A percentile compares a stretch with the other conserved stretches of the same genome.
These are phyloP conservation scores for Alternaria solani DNA, from an alignment of 2,329 filamentous ascomycete species.

Conservation along the genomic window DNA sequence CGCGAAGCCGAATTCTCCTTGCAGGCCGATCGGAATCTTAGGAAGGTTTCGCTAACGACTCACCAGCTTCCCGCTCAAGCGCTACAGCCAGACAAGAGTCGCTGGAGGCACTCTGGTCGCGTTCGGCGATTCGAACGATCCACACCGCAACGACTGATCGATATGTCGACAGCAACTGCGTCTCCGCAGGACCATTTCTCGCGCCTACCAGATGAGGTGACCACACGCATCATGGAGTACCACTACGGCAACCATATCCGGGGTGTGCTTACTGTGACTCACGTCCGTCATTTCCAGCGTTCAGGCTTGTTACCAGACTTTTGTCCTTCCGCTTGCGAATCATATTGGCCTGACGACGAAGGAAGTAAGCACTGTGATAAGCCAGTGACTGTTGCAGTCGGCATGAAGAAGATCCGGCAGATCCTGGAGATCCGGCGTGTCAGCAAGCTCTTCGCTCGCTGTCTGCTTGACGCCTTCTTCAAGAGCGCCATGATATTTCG, in stretches of 20 bases:
- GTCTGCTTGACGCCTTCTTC: neutral
- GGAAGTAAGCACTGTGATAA: neutral
- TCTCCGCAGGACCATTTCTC: neutral
- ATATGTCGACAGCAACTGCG: neutral
- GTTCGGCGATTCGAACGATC: neutral
- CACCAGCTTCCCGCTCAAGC: neutral
- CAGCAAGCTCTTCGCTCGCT: neutral
- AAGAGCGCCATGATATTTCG: neutral
- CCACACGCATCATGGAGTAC: neutral
- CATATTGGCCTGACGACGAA: neutral
- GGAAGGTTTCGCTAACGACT: neutral
- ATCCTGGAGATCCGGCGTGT: neutral
- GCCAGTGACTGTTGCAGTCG: neutral
- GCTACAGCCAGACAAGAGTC: neutral
- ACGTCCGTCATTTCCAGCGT: too few species aligned
- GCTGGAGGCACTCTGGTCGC: neutral
- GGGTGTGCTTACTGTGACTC: neutral
- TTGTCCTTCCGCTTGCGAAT: neutral
- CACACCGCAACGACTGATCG: neutral
- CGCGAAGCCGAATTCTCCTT: neutral
- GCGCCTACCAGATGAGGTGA: neutral
- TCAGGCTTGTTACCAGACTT: neutral
- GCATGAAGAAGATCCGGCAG: neutral
- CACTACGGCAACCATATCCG: neutral
- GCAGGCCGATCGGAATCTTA: neutral